These are phyloP conservation scores for Spathaspora gorwiae DNA, from an alignment of 805 yeast genomes.

Conservation along the genomic window DNA sequence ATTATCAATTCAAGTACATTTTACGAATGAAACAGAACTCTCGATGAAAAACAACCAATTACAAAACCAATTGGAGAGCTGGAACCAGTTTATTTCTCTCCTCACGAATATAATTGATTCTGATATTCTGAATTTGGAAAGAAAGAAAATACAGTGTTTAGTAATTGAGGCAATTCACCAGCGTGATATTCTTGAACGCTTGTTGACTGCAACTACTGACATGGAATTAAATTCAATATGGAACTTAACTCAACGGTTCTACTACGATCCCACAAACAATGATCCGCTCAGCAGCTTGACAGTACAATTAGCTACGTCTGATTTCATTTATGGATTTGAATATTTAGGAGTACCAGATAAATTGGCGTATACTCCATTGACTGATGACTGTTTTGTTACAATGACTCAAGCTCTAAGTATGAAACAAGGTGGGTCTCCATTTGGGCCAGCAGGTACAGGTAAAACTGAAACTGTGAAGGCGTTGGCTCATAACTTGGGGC, in stretches of 20 bases:
- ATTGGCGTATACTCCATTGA: conserved; percentile 72
- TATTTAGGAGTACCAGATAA: conserved; percentile 72
- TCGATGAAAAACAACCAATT: conserved; percentile 10
- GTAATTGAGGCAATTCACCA: conserved; percentile 67
- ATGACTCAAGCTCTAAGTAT: conserved; percentile 73
- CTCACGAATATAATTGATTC: conserved; percentile 24
- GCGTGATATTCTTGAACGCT: conserved; percentile 29
- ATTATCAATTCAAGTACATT: conserved; percentile 52
- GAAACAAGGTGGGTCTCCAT: conserved; percentile 80
- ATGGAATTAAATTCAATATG: conserved; percentile 32
- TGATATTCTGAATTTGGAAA: conserved; percentile 20
- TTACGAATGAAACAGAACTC: conserved; percentile 46
- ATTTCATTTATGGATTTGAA: conserved; percentile 69
- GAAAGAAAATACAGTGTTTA: conserved; percentile 53
- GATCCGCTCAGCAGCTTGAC: conserved; percentile 32
- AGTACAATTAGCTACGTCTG: conserved; percentile 50
- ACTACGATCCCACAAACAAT: conserved; percentile 17
- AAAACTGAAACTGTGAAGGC: conserved; percentile 90
- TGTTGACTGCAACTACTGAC: conserved; percentile 4
- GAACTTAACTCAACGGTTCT: conserved; percentile 52
- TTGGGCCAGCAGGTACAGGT: conserved; percentile 98
- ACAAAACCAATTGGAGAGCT: conserved; percentile 2
- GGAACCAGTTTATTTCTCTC: conserved; percentile 8
- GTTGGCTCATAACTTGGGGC: conserved; percentile 72
- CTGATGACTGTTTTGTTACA: conserved; percentile 58